Conservation (phyloP, 352 stramenopile genomes). For the Phytophthora rubi region DNA sequence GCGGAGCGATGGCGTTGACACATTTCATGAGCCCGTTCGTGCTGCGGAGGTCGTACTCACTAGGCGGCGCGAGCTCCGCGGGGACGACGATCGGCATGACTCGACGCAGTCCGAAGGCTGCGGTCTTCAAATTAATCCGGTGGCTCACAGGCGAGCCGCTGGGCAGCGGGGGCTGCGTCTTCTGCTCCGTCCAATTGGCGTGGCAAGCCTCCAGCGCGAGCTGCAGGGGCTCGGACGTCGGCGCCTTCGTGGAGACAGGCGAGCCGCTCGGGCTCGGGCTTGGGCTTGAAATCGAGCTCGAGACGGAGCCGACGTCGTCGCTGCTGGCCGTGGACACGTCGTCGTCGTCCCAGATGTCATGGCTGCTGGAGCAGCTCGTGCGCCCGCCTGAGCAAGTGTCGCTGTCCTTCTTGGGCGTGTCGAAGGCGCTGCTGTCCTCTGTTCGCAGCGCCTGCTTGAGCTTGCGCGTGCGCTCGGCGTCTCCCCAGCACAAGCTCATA, state of each 20-base stretch:
- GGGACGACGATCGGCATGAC: constrained; percentile 65
- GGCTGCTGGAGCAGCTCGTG: constrained; percentile 55
- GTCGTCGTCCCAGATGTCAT: constrained; percentile 57
- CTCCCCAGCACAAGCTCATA: constrained; percentile 52
- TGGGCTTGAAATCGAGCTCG: too few relatives aligned
- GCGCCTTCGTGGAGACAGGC: constrained; percentile 17
- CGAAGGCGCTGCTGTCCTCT: neutral
- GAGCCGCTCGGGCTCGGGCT: neutral
- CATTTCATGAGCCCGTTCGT: constrained; percentile 86
- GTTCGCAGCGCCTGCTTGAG: constrained; percentile 39
- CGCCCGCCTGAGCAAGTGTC: constrained; percentile 42
- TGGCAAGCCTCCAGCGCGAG: constrained; percentile 22
- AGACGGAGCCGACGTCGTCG: constrained; percentile 42
- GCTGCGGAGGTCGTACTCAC: constrained; percentile 82
- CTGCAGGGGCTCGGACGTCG: constrained; percentile 19
- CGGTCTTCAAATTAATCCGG: constrained; percentile 22
- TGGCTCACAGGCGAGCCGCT: constrained; percentile 9
- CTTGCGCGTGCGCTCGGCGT: constrained; percentile 40
- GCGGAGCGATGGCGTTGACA: constrained; percentile 66
- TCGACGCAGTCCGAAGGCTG: constrained; percentile 29
- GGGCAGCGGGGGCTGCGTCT: constrained; percentile 21
- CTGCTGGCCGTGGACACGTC: constrained; percentile 46
- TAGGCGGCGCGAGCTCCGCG: constrained; percentile 59
- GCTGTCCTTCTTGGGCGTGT: constrained; percentile 24
- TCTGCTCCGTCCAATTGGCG: constrained; percentile 27